Percentiles rank a stretch among this genome's conserved stretches.
Conservation (phyloP, 2,329 filamentous ascomycete species). For the Epichloe sibirici region DNA sequence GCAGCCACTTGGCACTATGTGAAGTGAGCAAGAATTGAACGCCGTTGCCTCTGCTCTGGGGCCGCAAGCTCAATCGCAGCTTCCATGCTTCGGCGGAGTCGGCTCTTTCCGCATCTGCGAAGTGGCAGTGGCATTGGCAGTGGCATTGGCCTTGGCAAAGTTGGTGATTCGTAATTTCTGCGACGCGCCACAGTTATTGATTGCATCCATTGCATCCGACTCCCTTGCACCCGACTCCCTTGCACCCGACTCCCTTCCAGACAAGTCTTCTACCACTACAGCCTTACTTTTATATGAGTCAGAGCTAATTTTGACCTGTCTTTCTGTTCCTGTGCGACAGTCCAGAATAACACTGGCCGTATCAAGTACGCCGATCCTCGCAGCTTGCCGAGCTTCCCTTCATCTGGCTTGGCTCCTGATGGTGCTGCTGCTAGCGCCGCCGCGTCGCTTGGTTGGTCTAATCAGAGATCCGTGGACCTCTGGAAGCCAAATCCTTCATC, state of each 20-base stretch:
- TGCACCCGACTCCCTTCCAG: neutral
- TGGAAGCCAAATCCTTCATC: slow-evolving; percentile 51
- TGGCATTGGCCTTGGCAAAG: neutral
- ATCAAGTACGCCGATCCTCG: slow-evolving; percentile 61
- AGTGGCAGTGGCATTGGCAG: neutral
- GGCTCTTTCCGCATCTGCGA: neutral
- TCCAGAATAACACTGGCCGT: slow-evolving; percentile 22
- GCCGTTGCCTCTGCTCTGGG: neutral
- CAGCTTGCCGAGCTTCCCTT: slow-evolving; percentile 65
- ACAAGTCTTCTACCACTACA: neutral
- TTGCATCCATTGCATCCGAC: neutral
- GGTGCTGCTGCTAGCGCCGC: slow-evolving; percentile 60
- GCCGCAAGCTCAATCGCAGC: neutral
- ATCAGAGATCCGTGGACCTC: slow-evolving; percentile 49
- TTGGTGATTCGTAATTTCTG: neutral
- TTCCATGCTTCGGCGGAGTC: too few species aligned
- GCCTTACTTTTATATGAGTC: neutral
- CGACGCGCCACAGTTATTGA: neutral
- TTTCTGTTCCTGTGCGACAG: neutral
- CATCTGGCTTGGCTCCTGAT: slow-evolving; percentile 44
- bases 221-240: neutral
- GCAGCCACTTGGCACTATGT: neutral
- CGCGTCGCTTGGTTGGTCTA: slow-evolving; percentile 61
- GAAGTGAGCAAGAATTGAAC: neutral
- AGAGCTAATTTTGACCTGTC: neutral